phyloP scores from a whole-genome alignment of 1,284 basidiomycete genomes.

The Xerocomus minutiporus region DNA sequence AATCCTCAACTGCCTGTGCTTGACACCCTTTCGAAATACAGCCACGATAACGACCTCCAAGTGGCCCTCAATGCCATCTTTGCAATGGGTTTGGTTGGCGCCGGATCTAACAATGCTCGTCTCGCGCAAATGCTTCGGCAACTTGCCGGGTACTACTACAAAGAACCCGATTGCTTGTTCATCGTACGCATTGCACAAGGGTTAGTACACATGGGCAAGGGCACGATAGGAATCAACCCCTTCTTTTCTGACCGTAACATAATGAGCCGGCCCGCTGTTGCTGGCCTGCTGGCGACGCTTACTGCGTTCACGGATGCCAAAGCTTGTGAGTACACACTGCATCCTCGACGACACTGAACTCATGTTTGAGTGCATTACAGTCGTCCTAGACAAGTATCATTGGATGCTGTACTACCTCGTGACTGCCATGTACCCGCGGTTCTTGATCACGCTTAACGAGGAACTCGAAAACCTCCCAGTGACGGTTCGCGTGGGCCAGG shows the following conservation, averaged over 20 bases:
- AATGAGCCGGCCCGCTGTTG: constrained; percentile 86
- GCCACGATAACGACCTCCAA: constrained; percentile 95
- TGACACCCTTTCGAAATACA: constrained; percentile 99
- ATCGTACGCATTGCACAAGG: constrained; percentile 97
- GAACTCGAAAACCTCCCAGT: constrained; percentile 81
- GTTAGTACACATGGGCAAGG: constrained; percentile 98
- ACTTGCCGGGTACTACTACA: constrained; percentile 95
- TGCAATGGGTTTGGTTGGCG: constrained; percentile 97
- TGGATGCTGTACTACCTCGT: constrained; percentile 99
- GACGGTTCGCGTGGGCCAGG: constrained; percentile 93
- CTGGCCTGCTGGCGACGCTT: constrained; percentile 86
- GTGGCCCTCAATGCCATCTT: constrained; percentile 98
- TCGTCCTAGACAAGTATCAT: constrained; percentile 91
- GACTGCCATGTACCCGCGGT: constrained; percentile 96
- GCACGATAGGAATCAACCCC: constrained; percentile 95
- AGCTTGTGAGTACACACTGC: constrained; percentile 58
- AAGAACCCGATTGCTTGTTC: constrained; percentile 96
- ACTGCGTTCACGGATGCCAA: constrained; percentile 93
- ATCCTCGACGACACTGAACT: constrained; percentile 2
- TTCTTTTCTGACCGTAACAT: constrained; percentile 93
- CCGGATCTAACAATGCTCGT: constrained; percentile 97
- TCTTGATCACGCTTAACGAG: constrained; percentile 96
- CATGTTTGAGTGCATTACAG: constrained; percentile 36
- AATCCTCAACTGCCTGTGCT: constrained; percentile 95
- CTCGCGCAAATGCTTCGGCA: constrained; percentile 97